Evolutionary conservation across 257 asterid genomes (phyloP), one percentile per base, ranked within the genome.

Genomic region (Rauvolfia tetraphylla): DNA sequence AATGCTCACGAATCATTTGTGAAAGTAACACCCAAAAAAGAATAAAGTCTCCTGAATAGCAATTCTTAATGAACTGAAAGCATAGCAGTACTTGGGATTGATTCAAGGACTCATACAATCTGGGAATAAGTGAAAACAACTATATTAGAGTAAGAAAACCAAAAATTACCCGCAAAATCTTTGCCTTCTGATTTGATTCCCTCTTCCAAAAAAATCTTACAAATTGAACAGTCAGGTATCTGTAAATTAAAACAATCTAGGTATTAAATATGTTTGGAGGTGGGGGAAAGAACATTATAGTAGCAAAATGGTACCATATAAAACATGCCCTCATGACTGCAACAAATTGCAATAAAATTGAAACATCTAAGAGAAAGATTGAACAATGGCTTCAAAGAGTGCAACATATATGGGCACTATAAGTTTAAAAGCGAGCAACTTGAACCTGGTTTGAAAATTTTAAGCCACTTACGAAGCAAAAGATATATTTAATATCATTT

Each of bases 151-250:
- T 67, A 81, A 65, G 75, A 76, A n/a, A 0, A 72, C 75, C 15
- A 57, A 79, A 75, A 61, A 72, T 80, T 91, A 95, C 99, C 96
- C 98, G 90, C 79, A 95, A 83, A 85, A 95, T 95, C 85, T 95
- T 95, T 38, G 99, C 99, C 86, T 95, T 95, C 85, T 93, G 99
- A 84, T 93, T 95, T 82, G 99, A 82, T 90, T 93, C 98, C 86
- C 99, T 88, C 84, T 93, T 95, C 99, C 99, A 95, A 90, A 95
- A 95, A 86, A 95, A 95, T 0, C 99, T 92, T 65, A 95, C 98
- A 81, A 93, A 95, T 78, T 95, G 99, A 80, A 95, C 33, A 7
- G 99, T 93, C 92, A 95, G 84, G 85, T 95, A 95, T 77, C 99
- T 95, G 91, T 42, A 51, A 77, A 86, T 14, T 70, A 81, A 67